Base-by-base conservation (phyloP, 192 early-diverging fungal genomes). In the Coemansia sp. region DNA sequence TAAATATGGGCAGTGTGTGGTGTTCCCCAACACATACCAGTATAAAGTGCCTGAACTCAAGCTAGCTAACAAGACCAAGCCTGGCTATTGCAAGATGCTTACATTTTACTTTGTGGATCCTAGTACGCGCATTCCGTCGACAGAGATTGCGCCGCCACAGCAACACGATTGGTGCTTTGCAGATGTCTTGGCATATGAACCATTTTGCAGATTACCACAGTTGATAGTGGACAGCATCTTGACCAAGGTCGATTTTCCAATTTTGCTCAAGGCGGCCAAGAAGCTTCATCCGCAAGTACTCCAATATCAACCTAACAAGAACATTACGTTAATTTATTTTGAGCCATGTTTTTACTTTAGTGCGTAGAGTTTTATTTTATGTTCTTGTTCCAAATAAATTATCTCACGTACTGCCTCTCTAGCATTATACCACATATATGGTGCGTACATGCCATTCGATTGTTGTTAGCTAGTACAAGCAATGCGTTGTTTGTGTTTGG, bases 61-160 rank as follows among this genome's bases (percentile, higher is more conserved):
- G 55, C 82, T 93, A 20, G 71, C 55, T 12, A 88, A 92, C 58
- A 73, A 68, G 36, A 83, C 85, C 27, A 87, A 86, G 41, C 85
- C 87, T 0, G 92, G 92, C 0, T 77, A 86, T 46, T 84, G 90
- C 71, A 89, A 89, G 70, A 90, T 92, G 44, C 66, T 94, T 5
- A 77, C 74, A 7, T 91, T 92, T 62, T 91, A 91, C 80, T 79
- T 93, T 46, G 84, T 94, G 1, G 78, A 94, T 50, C 92, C 92
- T 0, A 65, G 76, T 0, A 65, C 64, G 1, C 75, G 69, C 12
- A 80, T 90, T 34, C 50, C 83, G 2, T 89, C 88, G 16, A 90
- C 90, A 0, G 71, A 71, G n/a, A 34, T 86, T 50, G 87, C 92
- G 3, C 88, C 90, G 4, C 87, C 89, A 31, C 90, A 93, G 75